A percentile compares a stretch with the other conserved stretches of the same genome.
Conservation (phyloP, 495 filamentous ascomycete species). For the Pseudevernia furfuracea region DNA sequence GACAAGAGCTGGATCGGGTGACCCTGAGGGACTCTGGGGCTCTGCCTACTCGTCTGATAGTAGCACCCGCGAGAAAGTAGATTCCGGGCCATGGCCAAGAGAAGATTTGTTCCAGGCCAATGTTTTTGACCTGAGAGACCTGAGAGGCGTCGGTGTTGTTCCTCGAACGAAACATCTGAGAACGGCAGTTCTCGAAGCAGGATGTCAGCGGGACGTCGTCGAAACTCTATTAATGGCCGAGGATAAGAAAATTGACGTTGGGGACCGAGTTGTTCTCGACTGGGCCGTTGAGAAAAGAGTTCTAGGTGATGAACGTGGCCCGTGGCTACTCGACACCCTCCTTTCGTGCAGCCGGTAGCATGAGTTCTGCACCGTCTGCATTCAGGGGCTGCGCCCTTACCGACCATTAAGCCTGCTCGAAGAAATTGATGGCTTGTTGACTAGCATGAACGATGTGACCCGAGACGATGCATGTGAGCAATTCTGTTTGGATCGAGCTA, state of each 20-base stretch:
- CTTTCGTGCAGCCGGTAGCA: neutral
- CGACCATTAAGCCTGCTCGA: neutral
- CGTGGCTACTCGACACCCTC: constrained; percentile 10
- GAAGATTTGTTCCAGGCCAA: neutral
- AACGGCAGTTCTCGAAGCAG: constrained; percentile 16
- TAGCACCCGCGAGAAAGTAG: neutral
- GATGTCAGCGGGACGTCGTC: constrained; percentile 14
- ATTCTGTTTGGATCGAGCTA: neutral
- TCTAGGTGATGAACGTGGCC: constrained; percentile 11
- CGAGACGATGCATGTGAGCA: neutral
- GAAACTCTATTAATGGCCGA: neutral
- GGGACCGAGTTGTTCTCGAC: constrained; percentile 1
- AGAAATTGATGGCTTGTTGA: neutral
- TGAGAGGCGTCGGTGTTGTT: constrained; percentile 10
- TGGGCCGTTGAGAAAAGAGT: constrained; percentile 11
- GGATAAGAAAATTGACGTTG: neutral
- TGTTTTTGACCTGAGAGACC: too few relatives aligned
- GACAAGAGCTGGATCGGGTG: neutral
- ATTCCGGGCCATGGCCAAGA: neutral
- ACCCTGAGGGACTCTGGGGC: neutral
- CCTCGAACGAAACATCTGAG: constrained; percentile 20
- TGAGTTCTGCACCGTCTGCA: neutral
- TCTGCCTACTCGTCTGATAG: neutral
- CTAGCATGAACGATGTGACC: neutral
- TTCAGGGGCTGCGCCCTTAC: neutral